phyloP scores from a whole-genome alignment of 306 rosid genomes.

The Inga oerstediana region DNA sequence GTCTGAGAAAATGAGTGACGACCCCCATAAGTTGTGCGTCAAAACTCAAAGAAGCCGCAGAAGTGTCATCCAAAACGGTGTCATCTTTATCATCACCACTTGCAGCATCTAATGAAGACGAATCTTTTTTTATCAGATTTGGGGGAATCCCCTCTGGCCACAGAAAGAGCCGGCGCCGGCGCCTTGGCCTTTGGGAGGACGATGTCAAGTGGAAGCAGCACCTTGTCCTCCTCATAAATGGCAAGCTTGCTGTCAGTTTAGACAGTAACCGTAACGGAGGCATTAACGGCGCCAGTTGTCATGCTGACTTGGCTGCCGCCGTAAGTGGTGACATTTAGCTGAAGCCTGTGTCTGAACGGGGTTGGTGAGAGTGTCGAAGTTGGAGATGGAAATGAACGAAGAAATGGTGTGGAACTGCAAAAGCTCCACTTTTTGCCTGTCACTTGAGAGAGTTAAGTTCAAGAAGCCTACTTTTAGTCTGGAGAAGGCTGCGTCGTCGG shows the following conservation, averaged over 20 bases:
- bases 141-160: conserved; percentile 17
- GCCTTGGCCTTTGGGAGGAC: conserved; percentile 43
- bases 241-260: conserved; percentile 47
- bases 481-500: conserved; percentile 46
- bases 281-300: conserved; percentile 49
- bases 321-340: conserved; percentile 45
- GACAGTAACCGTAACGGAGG: conserved; percentile 45
- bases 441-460: conserved; percentile 31
- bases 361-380: conserved; percentile 59
- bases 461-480: conserved; percentile 45
- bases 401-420: conserved; percentile 49
- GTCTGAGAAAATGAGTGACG: background rate
- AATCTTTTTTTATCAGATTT: background rate
- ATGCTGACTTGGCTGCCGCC: conserved; percentile 46
- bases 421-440: conserved; percentile 48
- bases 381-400: conserved; percentile 29
- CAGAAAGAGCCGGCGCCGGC: conserved; percentile 28
- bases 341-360: conserved; percentile 53
- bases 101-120: background rate
- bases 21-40: conserved; percentile 13
- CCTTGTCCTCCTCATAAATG: conserved; percentile 47
- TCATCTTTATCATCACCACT: background rate
- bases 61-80: background rate
- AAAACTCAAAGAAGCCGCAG: background rate
- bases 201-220: conserved; percentile 49